Evolutionary conservation across 2,329 filamentous ascomycete genomes (phyloP).

Genomic region (Macrophomina pseudophaseolina): DNA sequence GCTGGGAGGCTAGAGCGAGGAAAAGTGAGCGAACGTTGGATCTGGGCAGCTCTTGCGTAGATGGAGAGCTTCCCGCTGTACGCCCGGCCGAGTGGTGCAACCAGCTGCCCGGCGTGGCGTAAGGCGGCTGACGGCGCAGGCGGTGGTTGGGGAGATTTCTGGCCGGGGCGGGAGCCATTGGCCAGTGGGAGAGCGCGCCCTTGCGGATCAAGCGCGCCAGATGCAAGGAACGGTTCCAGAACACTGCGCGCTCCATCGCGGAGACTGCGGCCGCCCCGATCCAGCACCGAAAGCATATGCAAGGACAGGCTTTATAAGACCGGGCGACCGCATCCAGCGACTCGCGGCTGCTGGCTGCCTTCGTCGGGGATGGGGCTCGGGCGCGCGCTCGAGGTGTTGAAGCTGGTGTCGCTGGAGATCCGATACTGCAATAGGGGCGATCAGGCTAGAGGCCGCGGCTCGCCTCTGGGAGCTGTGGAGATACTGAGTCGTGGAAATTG

Average conservation of each 20-base stretch:
- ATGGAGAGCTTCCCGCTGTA: conserved; percentile 13
- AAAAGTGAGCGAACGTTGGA: conserved; percentile 12
- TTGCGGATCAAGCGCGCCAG: conserved; percentile 21
- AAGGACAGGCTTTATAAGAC: conserved; percentile 12
- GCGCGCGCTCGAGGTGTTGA: not conserved
- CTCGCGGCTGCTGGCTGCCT: conserved; percentile 4
- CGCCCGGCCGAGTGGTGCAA: not conserved
- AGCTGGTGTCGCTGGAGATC: conserved; percentile 17
- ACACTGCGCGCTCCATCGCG: conserved; percentile 8
- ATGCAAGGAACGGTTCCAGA: conserved; percentile 29
- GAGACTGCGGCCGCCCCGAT: conserved; percentile 20
- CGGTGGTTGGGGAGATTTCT: conserved; percentile 13
- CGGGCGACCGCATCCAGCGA: conserved; percentile 11
- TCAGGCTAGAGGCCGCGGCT: conserved; percentile 23
- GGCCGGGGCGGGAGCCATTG: conserved; percentile 1
- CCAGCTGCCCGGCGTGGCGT: conserved; percentile 21
- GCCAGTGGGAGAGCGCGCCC: conserved; percentile 17
- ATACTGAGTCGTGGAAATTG: conserved; percentile 27
- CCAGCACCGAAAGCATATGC: conserved; percentile 21
- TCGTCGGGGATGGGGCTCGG: not conserved
- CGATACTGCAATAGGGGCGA: conserved; percentile 20
- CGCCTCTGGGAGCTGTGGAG: conserved; percentile 21
- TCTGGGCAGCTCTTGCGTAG: conserved; percentile 2
- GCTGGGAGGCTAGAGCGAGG: not conserved
- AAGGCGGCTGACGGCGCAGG: not conserved